Evolutionary conservation across 2,329 filamentous ascomycete genomes (phyloP), one percentile per base, ranked within the genome.

Genomic region (Myriangium duriaei): DNA sequence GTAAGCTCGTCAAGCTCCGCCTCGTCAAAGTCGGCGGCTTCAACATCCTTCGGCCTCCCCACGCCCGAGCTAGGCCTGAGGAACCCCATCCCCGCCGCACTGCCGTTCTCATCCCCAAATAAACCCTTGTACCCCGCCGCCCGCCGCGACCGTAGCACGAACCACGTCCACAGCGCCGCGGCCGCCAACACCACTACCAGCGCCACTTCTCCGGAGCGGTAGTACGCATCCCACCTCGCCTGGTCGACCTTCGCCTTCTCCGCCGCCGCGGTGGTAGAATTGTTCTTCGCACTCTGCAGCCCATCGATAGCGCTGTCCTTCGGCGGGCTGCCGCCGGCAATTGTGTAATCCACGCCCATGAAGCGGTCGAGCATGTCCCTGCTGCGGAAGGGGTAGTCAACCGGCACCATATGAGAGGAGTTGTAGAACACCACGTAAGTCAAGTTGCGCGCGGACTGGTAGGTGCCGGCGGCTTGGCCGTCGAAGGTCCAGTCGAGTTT

Each of bases 281-380:
- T 33, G 44, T 72, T 76, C 52, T 80, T 80, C 3, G 74, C 39
- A 15, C 65, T 65, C 56, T 86, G 85, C 58, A 92, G 83, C 40
- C 87, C 87, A 53, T 93, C 86, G 40, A 94, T 79, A 19, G 74
- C 72, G 41, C 79, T 86, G 57, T 93, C 81, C 1, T 78, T 72
- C 0, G 86, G 84, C 10, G 15, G 28, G 36, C 66, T 64, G 35
- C 84, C 87, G 42, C 88, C 88, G 47, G 95, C 92, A 52, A 74
- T 80, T 49, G 75, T 81, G 47, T 96, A 92, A 54, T 96, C 86
- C 29, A 98, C 84, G 34, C 76, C 75, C 72, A 96, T 85, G 63
- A 98, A 94, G 29, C 91, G 81, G 60, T 98, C 88, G 11, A 98
- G 76, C 91, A 98, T 98, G 57, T 96, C 91, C 44, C 88, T 76